Evolutionary conservation across 2,329 filamentous ascomycete species (phyloP).

Genomic region (Cercospora sojina): DNA sequence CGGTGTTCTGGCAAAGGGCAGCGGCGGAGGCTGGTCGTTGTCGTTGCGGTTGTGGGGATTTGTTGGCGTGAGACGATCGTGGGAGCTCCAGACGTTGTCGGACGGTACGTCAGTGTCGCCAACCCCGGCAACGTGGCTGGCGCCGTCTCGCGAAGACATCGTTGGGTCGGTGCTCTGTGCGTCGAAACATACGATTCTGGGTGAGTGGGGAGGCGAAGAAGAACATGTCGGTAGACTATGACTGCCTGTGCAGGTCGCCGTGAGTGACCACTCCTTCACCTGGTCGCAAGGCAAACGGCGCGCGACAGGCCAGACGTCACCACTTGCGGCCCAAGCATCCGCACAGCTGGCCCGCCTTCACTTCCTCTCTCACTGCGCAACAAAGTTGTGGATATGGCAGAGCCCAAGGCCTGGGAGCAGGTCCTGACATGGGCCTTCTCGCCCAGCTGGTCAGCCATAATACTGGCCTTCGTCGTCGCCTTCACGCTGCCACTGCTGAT

Average conservation of each 20-base stretch:
- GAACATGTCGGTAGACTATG: not conserved
- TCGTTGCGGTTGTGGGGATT: not conserved
- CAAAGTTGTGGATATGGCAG: slow-evolving; percentile 8
- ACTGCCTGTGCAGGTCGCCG: not conserved
- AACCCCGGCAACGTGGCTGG: slow-evolving; percentile 6
- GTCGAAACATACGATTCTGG: not conserved
- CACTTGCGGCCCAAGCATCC: not conserved
- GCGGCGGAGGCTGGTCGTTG: not conserved
- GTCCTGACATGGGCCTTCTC: slow-evolving; percentile 51
- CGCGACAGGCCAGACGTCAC: not conserved
- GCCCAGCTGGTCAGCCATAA: slow-evolving; percentile 52
- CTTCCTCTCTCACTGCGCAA: not conserved
- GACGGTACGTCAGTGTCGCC: slow-evolving; percentile 4
- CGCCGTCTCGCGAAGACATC: not conserved
- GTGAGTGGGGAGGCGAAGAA: not conserved
- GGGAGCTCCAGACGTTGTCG: slow-evolving; percentile 5
- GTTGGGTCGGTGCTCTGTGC: not conserved
- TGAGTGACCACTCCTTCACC: not conserved
- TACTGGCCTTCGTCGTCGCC: slow-evolving; percentile 68
- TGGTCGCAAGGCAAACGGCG: not conserved
- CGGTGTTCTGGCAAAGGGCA: not conserved
- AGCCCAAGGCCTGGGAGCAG: slow-evolving; percentile 14
- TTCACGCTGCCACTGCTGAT: slow-evolving; percentile 73
- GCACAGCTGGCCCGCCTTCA: not conserved
- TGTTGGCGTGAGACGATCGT: slow-evolving; percentile 1